Percentiles rank a stretch among this genome's conserved stretches.
Evolutionary conservation across 352 stramenopile genomes (phyloP).

Genomic region (Ophiocytium majus): DNA sequence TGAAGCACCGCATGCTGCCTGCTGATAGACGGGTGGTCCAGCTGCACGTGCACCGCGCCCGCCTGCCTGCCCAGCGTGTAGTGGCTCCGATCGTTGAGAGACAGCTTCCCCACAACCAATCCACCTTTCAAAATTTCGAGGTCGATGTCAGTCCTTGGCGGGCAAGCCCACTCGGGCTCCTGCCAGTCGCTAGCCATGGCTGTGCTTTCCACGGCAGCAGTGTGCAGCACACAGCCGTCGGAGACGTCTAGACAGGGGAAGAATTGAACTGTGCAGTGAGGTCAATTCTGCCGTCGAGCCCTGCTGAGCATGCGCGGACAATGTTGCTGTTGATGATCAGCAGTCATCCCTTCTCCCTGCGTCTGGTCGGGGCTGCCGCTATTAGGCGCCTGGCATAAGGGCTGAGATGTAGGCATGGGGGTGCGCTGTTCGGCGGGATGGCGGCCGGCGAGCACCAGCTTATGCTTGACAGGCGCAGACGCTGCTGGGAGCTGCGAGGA

Average conservation of each 20-base stretch:
- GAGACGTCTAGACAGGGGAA: too few species aligned
- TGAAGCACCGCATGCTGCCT: conserved; percentile 54
- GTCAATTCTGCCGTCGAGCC: neutral
- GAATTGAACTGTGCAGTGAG: neutral
- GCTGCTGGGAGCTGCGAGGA: too few species aligned
- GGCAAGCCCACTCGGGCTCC: neutral
- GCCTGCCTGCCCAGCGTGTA: conserved; percentile 34
- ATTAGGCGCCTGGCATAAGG: neutral
- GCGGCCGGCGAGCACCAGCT: too few species aligned
- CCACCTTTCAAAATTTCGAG: conserved; percentile 17
- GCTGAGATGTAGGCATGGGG: too few species aligned
- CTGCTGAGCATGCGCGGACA: neutral
- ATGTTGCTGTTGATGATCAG: neutral
- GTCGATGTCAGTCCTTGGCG: neutral
- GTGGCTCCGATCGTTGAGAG: neutral
- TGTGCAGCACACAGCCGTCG: neutral
- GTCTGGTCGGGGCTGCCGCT: neutral
- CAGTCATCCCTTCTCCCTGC: neutral
- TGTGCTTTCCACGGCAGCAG: neutral
- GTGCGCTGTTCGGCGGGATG: too few species aligned
- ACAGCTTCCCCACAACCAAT: neutral
- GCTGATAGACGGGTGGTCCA: conserved; percentile 53
- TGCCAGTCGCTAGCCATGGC: neutral
- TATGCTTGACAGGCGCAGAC: too few species aligned
- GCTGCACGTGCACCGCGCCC: conserved; percentile 36